Conservation (phyloP, 768 basidiomycete genomes). For the Leccinellum rugosiceps region DNA sequence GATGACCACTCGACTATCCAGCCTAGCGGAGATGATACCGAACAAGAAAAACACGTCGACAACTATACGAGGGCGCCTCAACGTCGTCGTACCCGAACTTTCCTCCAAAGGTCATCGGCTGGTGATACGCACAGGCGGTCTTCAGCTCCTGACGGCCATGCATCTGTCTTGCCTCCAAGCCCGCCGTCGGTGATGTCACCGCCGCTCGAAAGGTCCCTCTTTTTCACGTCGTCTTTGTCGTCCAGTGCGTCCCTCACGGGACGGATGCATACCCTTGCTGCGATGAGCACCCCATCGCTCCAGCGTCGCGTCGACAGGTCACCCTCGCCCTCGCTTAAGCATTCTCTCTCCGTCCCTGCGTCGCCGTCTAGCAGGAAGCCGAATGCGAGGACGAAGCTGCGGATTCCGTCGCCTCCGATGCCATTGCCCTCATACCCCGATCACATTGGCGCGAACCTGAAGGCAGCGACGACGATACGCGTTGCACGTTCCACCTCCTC, state of each 20-base stretch:
- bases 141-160: conserved; percentile 28
- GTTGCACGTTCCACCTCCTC: background rate
- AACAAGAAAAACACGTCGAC: conserved; percentile 3
- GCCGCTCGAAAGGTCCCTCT: conserved; percentile 52
- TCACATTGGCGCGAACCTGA: background rate
- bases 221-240: conserved; percentile 39
- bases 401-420: conserved; percentile 7
- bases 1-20: background rate
- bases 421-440: conserved; percentile 25
- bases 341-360: conserved; percentile 21
- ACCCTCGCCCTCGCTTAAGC: conserved; percentile 4
- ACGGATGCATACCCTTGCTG: background rate
- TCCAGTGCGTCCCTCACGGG: conserved; percentile 16
- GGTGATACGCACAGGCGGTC: conserved; percentile 5
- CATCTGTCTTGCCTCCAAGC: conserved; percentile 48
- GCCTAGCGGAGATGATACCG: background rate
- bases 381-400: conserved; percentile 3
- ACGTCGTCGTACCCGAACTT: conserved; percentile 10
- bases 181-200: conserved; percentile 58
- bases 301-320: background rate
- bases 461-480: background rate
- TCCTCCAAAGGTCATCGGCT: background rate
- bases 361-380: conserved; percentile 13
- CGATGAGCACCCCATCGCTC: background rate
- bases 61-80: conserved; percentile 18